A percentile compares a stretch with the other conserved stretches of the same genome.
Evolutionary conservation across 2,329 filamentous ascomycete species (phyloP).

Genomic region (Diaporthe amygdali): DNA sequence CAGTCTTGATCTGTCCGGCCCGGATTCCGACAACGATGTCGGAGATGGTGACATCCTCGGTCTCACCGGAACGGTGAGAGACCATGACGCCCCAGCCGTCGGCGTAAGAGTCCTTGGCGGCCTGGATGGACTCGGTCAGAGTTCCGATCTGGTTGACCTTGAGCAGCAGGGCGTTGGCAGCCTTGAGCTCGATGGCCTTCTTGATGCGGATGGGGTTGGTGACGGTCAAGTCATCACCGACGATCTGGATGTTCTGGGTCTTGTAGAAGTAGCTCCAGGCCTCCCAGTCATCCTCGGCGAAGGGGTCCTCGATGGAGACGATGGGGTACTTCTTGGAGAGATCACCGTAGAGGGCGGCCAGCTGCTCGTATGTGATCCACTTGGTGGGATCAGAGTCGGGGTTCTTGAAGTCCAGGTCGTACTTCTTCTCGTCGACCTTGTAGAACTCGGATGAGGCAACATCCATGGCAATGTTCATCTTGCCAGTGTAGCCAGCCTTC

Average conservation of each 20-base stretch:
- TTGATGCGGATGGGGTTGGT: conserved; percentile 99
- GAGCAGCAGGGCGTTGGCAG: conserved; percentile 95
- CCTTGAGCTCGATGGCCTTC: conserved; percentile 99
- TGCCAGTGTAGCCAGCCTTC: conserved; percentile 91
- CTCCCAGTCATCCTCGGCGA: conserved; percentile 99
- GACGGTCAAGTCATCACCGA: conserved; percentile 97
- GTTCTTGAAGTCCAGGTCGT: conserved; percentile 99
- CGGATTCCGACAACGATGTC: conserved; percentile 98
- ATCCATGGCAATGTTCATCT: conserved; percentile 99
- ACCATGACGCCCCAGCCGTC: conserved; percentile 99
- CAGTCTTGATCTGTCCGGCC: conserved; percentile 98
- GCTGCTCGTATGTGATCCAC: conserved; percentile 98
- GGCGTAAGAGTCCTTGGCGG: conserved; percentile 96
- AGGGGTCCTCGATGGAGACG: conserved; percentile 98
- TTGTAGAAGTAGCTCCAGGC: conserved; percentile 99
- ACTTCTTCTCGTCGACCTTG: conserved; percentile 97
- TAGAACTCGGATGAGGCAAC: conserved; percentile 99
- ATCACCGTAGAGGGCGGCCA: conserved; percentile 87
- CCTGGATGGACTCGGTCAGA: conserved; percentile 97
- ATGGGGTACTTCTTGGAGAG: conserved; percentile 97
- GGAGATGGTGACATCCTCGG: conserved; percentile 98
- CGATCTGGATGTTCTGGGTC: conserved; percentile 97
- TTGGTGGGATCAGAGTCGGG: conserved; percentile 93
- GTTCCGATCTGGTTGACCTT: conserved; percentile 99
- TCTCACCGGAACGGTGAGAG: conserved; percentile 98